phyloP scores from a whole-genome alignment of 1,284 basidiomycete genomes.

The Apiotrichum domesticum region DNA sequence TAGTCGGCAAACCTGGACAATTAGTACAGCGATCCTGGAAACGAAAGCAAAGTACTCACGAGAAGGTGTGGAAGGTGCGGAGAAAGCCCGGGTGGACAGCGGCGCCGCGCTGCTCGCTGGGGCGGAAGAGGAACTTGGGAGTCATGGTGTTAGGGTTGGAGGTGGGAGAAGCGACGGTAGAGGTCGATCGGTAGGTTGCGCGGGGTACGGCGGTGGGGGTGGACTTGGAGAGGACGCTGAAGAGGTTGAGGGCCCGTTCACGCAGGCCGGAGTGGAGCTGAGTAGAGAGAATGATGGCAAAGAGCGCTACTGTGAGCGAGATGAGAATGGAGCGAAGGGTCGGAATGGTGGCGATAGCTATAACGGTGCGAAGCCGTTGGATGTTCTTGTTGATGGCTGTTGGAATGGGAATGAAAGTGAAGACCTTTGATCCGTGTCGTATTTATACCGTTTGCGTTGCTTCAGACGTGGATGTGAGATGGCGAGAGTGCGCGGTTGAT shows the following conservation, averaged over 20 bases:
- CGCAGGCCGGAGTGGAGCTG: not conserved
- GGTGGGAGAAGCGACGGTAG: not conserved
- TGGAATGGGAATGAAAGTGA: not conserved
- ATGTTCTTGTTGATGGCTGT: constrained; percentile 1
- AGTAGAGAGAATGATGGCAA: constrained; percentile 13
- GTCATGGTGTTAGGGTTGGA: not conserved
- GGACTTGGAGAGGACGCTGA: not conserved
- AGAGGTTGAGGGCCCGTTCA: not conserved
- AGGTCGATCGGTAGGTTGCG: too few relatives aligned
- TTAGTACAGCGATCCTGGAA: constrained; percentile 53
- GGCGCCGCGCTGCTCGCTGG: constrained; percentile 63
- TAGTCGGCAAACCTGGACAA: constrained; percentile 59
- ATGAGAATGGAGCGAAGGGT: constrained; percentile 3
- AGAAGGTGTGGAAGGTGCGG: constrained; percentile 78
- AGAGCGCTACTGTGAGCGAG: constrained; percentile 8
- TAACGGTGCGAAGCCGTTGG: not conserved
- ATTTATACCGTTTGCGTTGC: not conserved
- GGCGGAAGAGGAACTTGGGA: constrained; percentile 45
- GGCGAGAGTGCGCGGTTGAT: too few relatives aligned
- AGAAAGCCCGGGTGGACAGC: constrained; percentile 77
- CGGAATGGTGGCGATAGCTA: constrained; percentile 5
- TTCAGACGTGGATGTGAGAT: too few relatives aligned
- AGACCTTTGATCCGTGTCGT: not conserved
- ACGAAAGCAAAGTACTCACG: constrained; percentile 49
- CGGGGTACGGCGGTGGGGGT: not conserved